These are phyloP conservation scores for Marvania coccoides DNA, from an alignment of 139 green algal genomes.

Conservation along the genomic window DNA sequence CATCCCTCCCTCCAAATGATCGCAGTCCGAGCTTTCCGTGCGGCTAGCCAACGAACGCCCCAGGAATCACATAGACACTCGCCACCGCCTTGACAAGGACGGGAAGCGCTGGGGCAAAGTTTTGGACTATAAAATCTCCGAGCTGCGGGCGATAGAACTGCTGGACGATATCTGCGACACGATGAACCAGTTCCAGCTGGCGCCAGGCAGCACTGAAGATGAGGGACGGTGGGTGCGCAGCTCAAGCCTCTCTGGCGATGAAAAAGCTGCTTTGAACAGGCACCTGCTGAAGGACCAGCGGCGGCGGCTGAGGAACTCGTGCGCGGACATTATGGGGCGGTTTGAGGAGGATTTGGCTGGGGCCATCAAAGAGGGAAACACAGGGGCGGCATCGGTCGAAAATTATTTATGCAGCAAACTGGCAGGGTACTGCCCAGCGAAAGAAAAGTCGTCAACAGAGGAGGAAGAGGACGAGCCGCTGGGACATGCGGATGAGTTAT, in stretches of 20 bases:
- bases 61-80: constrained; percentile 72
- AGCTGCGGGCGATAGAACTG: constrained; percentile 59
- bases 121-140: constrained; percentile 66
- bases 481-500: neutral
- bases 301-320: neutral
- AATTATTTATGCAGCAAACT: neutral
- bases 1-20: too few relatives aligned
- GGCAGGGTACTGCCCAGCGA: neutral
- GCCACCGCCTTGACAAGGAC: constrained; percentile 69
- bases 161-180: constrained; percentile 56
- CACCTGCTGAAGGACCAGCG: neutral
- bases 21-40: constrained; percentile 38
- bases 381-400: neutral
- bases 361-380: constrained; percentile 25
- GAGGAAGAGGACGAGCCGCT: neutral
- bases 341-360: constrained; percentile 48
- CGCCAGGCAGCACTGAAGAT: neutral
- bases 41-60: constrained; percentile 46
- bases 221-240: neutral
- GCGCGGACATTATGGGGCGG: constrained; percentile 1
- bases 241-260: neutral
- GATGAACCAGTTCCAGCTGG: constrained; percentile 50
- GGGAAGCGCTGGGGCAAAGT: constrained; percentile 76
- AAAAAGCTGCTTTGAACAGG: neutral
- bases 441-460: too few relatives aligned